Base-by-base conservation (phyloP, 768 basidiomycete species). In the Ramaria rubella region DNA sequence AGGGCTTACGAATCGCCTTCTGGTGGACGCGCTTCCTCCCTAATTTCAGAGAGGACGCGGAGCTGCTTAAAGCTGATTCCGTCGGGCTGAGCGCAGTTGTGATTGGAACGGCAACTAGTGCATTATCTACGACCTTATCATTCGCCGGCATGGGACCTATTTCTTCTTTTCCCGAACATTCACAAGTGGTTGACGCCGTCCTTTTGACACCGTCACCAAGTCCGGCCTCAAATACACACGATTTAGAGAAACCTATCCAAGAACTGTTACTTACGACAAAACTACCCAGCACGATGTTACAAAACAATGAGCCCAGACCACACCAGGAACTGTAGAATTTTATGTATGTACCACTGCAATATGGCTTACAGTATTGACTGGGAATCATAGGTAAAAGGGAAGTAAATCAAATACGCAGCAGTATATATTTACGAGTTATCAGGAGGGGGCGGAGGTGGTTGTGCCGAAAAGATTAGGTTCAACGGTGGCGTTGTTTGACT, bases 1-100 rank as follows among this genome's bases (percentile, higher is more conserved):
- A 83, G 33, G 82, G 88, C 2, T 59, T 95, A 24, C 76, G 85
- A 21, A 75, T 94, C 3, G 87, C 87, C 0, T 84, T 93, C 51
- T 94, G 88, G 86, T 95, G 93, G 90, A 88, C 86, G 40, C 76
- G 81, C 36, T 88, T 88, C 54, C 55, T 90, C 0, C 89, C 89
- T 15, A 21, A 56, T 2, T 56, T 46, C 29, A 31, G 29, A 11
- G 19, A 29, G 24, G 49, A 51, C 24, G 33, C 7, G 19, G 49
- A 31, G 8, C 14, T 51, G 33, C 49, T 33, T 8, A 36, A 51
- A 21, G 49, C 15, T 15, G 31, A 15, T 6, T n/a, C 17, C 14
- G 15, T 19, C 17, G 33, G 24, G 33, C n/a, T 31, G 17, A 21
- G 11, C n/a, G 34, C 49, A 3, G 7, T 15, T n/a, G 49, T 36